phyloP scores from a whole-genome alignment of 2,329 filamentous ascomycete genomes.

The Cercospora citrullina region DNA sequence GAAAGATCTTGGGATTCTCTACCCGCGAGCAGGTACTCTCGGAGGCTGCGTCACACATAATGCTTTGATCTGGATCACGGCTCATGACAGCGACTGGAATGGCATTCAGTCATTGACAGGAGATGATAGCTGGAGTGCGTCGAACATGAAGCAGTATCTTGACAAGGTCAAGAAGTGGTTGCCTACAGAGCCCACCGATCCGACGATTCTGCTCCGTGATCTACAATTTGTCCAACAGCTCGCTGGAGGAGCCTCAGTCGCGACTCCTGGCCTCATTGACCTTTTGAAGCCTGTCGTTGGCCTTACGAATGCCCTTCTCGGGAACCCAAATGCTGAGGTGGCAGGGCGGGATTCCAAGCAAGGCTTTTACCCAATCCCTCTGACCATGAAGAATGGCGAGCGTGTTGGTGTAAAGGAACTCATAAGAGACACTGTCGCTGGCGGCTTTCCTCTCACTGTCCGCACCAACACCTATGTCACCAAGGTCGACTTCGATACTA shows the following conservation, averaged over 20 bases:
- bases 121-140: constrained; percentile 58
- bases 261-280: constrained; percentile 40
- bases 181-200: constrained; percentile 51
- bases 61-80: constrained; percentile 60
- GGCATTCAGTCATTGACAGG: constrained; percentile 60
- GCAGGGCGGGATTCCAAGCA: constrained; percentile 48
- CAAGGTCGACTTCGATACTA: constrained; percentile 65
- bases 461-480: constrained; percentile 64
- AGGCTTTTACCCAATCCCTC: constrained; percentile 60
- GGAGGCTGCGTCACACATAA: constrained; percentile 58
- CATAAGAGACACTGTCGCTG: constrained; percentile 51
- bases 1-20: constrained; percentile 55
- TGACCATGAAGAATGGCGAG: constrained; percentile 35
- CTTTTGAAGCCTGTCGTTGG: constrained; percentile 31
- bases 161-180: constrained; percentile 58
- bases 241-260: constrained; percentile 27
- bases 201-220: constrained; percentile 46
- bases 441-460: constrained; percentile 59
- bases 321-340: constrained; percentile 48
- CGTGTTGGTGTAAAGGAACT: constrained; percentile 60
- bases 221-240: constrained; percentile 27
- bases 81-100: constrained; percentile 61
- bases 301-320: constrained; percentile 24
- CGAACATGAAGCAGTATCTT: constrained; percentile 61
- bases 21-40: constrained; percentile 59